Percentiles rank a stretch among this genome's conserved stretches.
Conservation (phyloP, 345 rosid species). For the Lumnitzera littorea region DNA sequence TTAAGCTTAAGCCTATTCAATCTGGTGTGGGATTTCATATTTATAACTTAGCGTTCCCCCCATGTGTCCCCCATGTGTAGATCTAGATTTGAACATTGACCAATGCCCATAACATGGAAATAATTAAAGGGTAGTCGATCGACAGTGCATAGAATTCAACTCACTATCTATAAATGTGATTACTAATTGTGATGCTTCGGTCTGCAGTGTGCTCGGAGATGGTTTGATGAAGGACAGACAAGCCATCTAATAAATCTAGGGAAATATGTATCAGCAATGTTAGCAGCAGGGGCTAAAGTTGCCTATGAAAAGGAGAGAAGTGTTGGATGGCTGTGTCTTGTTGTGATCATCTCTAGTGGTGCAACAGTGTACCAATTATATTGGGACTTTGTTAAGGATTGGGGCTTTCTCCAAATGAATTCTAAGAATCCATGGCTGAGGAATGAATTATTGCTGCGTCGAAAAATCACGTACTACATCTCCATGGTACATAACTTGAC, state of each 20-base stretch:
- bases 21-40: too few species aligned
- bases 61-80: too few species aligned
- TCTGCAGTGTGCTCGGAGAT: constrained; percentile 85
- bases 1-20: too few species aligned
- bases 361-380: constrained; percentile 96
- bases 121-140: too few species aligned
- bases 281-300: constrained; percentile 96
- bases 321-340: constrained; percentile 64
- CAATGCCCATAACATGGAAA: too few species aligned
- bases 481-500: constrained; percentile 61
- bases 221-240: constrained; percentile 89
- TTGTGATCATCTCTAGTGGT: constrained; percentile 71
- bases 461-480: constrained; percentile 80
- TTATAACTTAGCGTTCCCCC: too few species aligned
- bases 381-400: constrained; percentile 98
- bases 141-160: too few species aligned
- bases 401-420: constrained; percentile 93
- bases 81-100: too few species aligned
- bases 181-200: neutral
- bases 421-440: constrained; percentile 98
- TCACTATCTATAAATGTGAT: neutral
- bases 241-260: constrained; percentile 87
- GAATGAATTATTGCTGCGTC: constrained; percentile 88
- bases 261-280: constrained; percentile 96
- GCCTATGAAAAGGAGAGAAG: constrained; percentile 75